Conservation (phyloP, 805 yeast species). For the Kuraishia capsulata region DNA sequence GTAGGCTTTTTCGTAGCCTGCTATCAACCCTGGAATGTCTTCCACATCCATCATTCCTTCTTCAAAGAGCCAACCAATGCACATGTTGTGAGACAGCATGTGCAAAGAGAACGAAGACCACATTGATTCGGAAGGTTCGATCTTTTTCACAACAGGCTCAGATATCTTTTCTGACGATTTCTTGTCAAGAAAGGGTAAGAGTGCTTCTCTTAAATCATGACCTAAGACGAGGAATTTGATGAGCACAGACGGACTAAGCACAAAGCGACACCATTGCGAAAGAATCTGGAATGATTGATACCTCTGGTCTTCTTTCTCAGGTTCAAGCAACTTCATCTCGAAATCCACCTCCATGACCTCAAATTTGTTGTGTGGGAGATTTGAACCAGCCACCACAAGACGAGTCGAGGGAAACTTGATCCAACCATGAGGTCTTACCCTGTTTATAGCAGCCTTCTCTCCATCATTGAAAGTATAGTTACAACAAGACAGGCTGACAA, state of each 20-base stretch:
- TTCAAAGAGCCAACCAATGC: conserved; percentile 76
- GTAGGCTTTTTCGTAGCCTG: conserved; percentile 70
- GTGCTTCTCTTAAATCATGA: neutral
- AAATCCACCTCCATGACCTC: conserved; percentile 37
- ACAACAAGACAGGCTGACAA: conserved; percentile 13
- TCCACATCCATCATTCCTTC: conserved; percentile 9
- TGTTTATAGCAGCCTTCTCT: conserved; percentile 1
- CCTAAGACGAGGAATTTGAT: neutral
- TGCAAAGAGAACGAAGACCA: conserved; percentile 39
- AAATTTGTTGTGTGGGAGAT: conserved; percentile 28
- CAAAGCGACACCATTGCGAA: conserved; percentile 49
- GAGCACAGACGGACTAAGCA: conserved; percentile 40
- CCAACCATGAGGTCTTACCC: conserved; percentile 27
- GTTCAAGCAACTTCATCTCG: conserved; percentile 31
- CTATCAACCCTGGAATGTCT: conserved; percentile 54
- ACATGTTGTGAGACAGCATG: conserved; percentile 52
- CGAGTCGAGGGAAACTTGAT: conserved; percentile 31
- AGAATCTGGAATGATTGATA: conserved; percentile 36
- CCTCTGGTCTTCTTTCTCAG: conserved; percentile 15
- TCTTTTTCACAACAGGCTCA: neutral
- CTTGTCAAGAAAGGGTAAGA: neutral
- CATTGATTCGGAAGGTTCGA: neutral
- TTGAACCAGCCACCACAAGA: conserved; percentile 16
- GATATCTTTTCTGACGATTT: neutral
- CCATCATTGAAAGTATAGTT: conserved; percentile 15